Evolutionary conservation across 2,329 filamentous ascomycete species (phyloP).

Genomic region (Aureobasidium mangrovei): DNA sequence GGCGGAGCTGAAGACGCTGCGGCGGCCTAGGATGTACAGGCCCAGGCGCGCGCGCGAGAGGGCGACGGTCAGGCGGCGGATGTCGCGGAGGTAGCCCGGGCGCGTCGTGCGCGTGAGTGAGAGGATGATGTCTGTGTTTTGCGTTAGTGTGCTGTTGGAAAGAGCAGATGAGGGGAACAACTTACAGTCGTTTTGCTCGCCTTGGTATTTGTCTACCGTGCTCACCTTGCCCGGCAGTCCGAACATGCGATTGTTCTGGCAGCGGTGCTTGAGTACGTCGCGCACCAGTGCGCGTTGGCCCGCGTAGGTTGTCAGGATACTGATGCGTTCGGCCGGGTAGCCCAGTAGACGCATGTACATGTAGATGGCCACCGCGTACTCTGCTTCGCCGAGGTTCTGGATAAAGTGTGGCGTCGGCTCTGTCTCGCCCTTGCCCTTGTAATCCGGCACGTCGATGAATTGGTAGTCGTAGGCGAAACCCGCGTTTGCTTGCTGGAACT

Average conservation of each 20-base stretch:
- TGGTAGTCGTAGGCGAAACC: slow-evolving; percentile 93
- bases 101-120: slow-evolving; percentile 82
- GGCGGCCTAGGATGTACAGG: slow-evolving; percentile 82
- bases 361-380: slow-evolving; percentile 90
- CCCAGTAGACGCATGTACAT: slow-evolving; percentile 96
- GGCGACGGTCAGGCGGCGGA: slow-evolving; percentile 87
- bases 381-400: slow-evolving; percentile 92
- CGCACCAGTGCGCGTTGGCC: slow-evolving; percentile 81
- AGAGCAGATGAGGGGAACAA: slow-evolving; percentile 34
- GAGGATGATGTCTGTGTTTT: slow-evolving; percentile 68
- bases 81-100: slow-evolving; percentile 86
- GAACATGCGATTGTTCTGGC: slow-evolving; percentile 74
- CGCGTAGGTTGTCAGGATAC: slow-evolving; percentile 86
- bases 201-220: slow-evolving; percentile 97
- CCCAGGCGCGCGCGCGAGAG: slow-evolving; percentile 86
- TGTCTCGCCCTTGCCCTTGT: slow-evolving; percentile 79
- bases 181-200: slow-evolving; percentile 85
- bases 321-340: slow-evolving; percentile 76
- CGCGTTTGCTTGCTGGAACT: slow-evolving; percentile 77
- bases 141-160: not conserved
- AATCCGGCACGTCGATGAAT: slow-evolving; percentile 91
- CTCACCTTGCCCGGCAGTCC: slow-evolving; percentile 82
- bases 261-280: slow-evolving; percentile 78
- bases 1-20: slow-evolving; percentile 79
- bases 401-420: slow-evolving; percentile 92